Conservation (phyloP, 2,329 filamentous ascomycete genomes). For the Sporothrix mexicana region DNA sequence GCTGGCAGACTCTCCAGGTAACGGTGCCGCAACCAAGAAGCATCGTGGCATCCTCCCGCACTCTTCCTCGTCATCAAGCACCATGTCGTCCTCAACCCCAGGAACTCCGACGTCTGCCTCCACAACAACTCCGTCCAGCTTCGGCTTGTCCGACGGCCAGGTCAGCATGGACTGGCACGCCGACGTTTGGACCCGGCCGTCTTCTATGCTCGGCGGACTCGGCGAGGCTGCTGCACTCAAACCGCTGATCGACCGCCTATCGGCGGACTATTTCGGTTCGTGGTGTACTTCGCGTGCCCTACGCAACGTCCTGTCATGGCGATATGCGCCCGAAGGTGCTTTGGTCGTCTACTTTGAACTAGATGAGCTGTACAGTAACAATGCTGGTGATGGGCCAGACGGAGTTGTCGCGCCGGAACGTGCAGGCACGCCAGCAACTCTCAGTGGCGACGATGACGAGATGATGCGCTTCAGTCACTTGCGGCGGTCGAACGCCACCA, state of each 20-base stretch:
- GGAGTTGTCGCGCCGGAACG: not conserved
- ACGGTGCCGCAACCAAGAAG: not conserved
- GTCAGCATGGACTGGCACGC: slow-evolving; percentile 31
- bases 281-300: slow-evolving; percentile 21
- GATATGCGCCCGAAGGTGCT: slow-evolving; percentile 13
- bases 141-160: not conserved
- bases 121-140: not conserved
- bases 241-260: not conserved
- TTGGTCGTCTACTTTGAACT: slow-evolving; percentile 34
- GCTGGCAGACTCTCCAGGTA: not conserved
- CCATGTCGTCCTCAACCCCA: not conserved
- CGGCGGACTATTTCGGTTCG: slow-evolving; percentile 16
- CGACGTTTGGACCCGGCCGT: not conserved
- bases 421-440: not conserved
- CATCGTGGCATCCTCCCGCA: not conserved
- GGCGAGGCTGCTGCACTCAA: not conserved
- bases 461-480: slow-evolving; percentile 1
- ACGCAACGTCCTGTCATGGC: slow-evolving; percentile 34
- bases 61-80: not conserved
- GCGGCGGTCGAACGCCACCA: not conserved
- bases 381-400: not conserved
- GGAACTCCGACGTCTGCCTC: not conserved
- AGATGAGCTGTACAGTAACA: not conserved
- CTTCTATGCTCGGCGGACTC: not conserved
- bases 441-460: not conserved